Conservation (phyloP, 2,329 filamentous ascomycete species). For the Aspergillus aculeatus region DNA sequence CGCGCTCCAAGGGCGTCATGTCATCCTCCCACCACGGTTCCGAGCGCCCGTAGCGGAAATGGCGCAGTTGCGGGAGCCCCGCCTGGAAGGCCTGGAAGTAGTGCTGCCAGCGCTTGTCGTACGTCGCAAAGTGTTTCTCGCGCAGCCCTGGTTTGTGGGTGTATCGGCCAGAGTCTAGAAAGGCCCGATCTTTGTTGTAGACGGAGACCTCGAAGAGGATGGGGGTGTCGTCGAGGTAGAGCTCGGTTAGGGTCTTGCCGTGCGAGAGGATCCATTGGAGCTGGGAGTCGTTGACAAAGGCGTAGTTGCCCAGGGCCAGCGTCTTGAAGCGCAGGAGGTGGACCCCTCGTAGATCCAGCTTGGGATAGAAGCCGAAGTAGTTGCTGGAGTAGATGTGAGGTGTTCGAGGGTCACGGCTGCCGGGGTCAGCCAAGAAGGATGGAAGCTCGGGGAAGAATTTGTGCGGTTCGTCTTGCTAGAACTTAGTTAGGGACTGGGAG, state of each 20-base stretch:
- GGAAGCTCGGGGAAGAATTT: constrained; percentile 7
- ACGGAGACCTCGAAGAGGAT: constrained; percentile 27
- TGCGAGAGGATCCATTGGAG: constrained; percentile 49
- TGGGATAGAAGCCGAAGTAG: constrained; percentile 45
- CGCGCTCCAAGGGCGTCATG: constrained; percentile 21
- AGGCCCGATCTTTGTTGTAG: neutral
- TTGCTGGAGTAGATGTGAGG: constrained; percentile 42
- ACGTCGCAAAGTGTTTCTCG: constrained; percentile 3
- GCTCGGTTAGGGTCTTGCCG: constrained; percentile 37
- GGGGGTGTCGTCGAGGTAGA: constrained; percentile 48
- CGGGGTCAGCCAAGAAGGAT: constrained; percentile 14
- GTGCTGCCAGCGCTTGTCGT: constrained; percentile 22
- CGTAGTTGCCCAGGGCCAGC: constrained; percentile 43
- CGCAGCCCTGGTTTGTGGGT: neutral
- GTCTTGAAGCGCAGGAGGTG: constrained; percentile 43
- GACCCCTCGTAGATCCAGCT: constrained; percentile 35
- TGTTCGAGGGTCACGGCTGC: constrained; percentile 24
- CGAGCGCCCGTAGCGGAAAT: constrained; percentile 19
- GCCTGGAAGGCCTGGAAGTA: constrained; percentile 22
- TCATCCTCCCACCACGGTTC: constrained; percentile 1
- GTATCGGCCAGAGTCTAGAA: neutral
- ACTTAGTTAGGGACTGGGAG: no score
- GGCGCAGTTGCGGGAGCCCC: constrained; percentile 16
- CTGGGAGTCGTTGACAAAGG: constrained; percentile 48
- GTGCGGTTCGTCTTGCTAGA: neutral